Conservation (phyloP, 1,284 basidiomycete genomes). For the Golubevia sp. region DNA sequence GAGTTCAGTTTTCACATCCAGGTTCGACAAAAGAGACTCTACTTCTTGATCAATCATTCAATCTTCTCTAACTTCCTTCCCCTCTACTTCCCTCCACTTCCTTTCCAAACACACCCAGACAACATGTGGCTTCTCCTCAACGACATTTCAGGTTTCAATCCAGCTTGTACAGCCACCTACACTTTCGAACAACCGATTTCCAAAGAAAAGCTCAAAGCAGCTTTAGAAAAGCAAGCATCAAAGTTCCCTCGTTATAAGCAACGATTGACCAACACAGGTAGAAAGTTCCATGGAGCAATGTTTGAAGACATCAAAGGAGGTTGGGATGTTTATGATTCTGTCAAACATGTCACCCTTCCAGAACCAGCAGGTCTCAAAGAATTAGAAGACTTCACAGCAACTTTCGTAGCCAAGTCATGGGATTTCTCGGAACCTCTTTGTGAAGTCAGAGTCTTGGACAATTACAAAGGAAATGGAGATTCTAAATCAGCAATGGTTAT, state of each 20-base stretch:
- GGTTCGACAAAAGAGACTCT: too few relatives aligned
- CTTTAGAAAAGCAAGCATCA: conserved; percentile 22
- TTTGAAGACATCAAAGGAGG: conserved; percentile 35
- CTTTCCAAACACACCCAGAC: too few relatives aligned
- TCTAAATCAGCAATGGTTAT: conserved; percentile 37
- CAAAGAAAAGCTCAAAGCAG: conserved; percentile 18
- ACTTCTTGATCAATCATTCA: too few relatives aligned
- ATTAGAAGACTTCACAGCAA: conserved; percentile 37
- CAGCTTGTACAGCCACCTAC: conserved; percentile 47
- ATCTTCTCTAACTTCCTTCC: too few relatives aligned
- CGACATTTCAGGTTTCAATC: conserved; percentile 37
- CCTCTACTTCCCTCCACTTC: too few relatives aligned
- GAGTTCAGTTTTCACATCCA: too few relatives aligned
- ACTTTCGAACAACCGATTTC: conserved; percentile 28
- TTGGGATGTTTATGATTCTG: conserved; percentile 26
- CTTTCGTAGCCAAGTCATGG: conserved; percentile 43
- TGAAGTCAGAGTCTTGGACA: conserved; percentile 35
- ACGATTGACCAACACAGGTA: conserved; percentile 27
- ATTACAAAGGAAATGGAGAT: conserved; percentile 34
- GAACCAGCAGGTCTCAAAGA: conserved; percentile 32
- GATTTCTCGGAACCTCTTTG: conserved; percentile 47
- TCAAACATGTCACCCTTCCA: conserved; percentile 23
- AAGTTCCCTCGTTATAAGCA: conserved; percentile 50
- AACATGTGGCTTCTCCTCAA: conserved; percentile 43
- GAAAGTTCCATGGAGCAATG: conserved; percentile 37